Base-by-base conservation (phyloP, 192 early-diverging fungal genomes). In the Gonapodya sp. region DNA sequence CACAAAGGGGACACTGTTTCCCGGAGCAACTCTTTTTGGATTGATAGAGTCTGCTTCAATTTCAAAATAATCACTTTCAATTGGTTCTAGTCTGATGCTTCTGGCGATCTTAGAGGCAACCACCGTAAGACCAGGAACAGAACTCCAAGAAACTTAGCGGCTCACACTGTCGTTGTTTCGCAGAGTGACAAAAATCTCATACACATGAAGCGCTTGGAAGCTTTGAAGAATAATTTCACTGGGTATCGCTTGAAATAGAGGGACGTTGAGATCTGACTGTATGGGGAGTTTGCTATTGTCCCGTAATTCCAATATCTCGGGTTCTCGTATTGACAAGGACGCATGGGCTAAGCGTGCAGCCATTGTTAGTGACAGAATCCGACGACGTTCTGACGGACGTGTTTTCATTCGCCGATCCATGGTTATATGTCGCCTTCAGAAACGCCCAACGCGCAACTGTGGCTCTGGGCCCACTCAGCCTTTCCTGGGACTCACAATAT, bases 131-230 rank as follows among this genome's bases (percentile, higher is more conserved):
- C 1, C 31, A 14, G 36, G 24, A 80, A 35, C 34, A 77, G 73
- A 33, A n/a, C n/a, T 83, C 81, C 34, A 83, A 35, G n/a, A n/a
- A 81, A 77, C 2, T 31, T 36, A 0, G 32, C 24, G 1, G 8
- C 74, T 30, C 83, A 91, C 91, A 82, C 89, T 91, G 81, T 92
- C 91, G 79, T 89, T 88, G 80, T 92, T 92, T 24, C 91, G 78
- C 79, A 92, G 91, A 30, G 79, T 81, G 2, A 92, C 82, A 0
- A 85, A 79, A 2, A 92, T 79, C 74, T 92, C 90, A 78, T 90
- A 91, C 0, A 78, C 86, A 36, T 87, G 73, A 79, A 92, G 91
- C 0, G 91, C 86, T 33, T 73, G 36, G 79, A 85, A 91, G 33
- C 37, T 33, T 36, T 91, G 87, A 35, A 92, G 80, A 32, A 85